Evolutionary conservation across 441 rosid genomes (phyloP).

Genomic region (Euphorbia schlechtendalii): DNA sequence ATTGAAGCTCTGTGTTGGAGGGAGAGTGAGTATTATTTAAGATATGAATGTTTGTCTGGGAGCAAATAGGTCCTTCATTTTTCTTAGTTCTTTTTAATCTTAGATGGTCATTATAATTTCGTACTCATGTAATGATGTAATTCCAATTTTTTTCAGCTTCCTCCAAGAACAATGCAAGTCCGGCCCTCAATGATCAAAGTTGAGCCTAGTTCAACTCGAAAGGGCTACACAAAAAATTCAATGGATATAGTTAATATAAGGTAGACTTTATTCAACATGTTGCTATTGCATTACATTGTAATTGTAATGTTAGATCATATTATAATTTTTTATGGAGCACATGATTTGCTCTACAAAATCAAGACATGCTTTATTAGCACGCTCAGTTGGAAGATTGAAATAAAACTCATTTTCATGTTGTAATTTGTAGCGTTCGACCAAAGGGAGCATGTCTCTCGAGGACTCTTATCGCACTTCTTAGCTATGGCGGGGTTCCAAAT

Average conservation of each 20-base stretch:
- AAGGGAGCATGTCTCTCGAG: slow-evolving; percentile 39
- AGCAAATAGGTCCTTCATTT: neutral
- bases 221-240: slow-evolving; percentile 31
- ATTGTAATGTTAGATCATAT: neutral
- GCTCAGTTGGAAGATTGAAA: neutral
- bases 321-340: neutral
- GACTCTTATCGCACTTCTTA: slow-evolving; percentile 54
- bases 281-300: neutral
- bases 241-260: slow-evolving; percentile 62
- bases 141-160: slow-evolving; percentile 35
- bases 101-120: neutral
- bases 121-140: neutral
- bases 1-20: too few relatives aligned
- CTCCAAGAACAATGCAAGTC: slow-evolving; percentile 39
- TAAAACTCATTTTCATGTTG: neutral
- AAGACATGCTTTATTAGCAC: neutral
- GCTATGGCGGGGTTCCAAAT: slow-evolving; percentile 65
- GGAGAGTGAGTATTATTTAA: too few relatives aligned
- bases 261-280: slow-evolving; percentile 23
- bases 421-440: slow-evolving; percentile 40
- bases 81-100: neutral
- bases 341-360: neutral
- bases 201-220: slow-evolving; percentile 25
- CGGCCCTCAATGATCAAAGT: slow-evolving; percentile 75
- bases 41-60: neutral